Evolutionary conservation across 345 rosid genomes (phyloP).

Genomic region (Moringa oleifera): DNA sequence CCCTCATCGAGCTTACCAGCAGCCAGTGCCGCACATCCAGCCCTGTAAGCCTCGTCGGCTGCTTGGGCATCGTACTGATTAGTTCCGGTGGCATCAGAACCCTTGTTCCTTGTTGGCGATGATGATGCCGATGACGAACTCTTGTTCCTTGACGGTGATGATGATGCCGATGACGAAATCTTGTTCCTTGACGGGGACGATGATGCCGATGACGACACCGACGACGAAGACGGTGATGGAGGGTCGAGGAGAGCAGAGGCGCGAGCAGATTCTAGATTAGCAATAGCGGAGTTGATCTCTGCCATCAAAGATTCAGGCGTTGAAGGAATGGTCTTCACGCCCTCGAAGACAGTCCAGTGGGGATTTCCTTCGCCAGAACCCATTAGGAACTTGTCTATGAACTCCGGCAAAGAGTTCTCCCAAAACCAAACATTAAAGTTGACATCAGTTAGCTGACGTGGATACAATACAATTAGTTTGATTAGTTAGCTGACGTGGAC

Average conservation of each 20-base stretch:
- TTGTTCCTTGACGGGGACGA: constrained; percentile 17
- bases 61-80: constrained; percentile 35
- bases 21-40: constrained; percentile 62
- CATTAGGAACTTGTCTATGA: not conserved
- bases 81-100: constrained; percentile 9
- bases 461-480: too few relatives aligned
- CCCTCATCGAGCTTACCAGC: constrained; percentile 71
- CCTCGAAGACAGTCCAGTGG: constrained; percentile 44
- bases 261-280: constrained; percentile 45
- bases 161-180: constrained; percentile 17
- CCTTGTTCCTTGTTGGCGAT: constrained; percentile 13
- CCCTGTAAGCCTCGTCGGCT: constrained; percentile 64
- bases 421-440: too few relatives aligned
- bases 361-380: not conserved
- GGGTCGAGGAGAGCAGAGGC: constrained; percentile 38
- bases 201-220: too few relatives aligned
- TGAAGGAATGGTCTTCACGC: constrained; percentile 38
- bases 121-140: too few relatives aligned
- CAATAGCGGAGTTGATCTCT: constrained; percentile 50
- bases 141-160: not conserved
- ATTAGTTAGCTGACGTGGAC: too few relatives aligned
- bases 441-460: too few relatives aligned
- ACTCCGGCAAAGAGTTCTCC: too few relatives aligned
- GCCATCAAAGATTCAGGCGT: constrained; percentile 58
- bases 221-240: constrained; percentile 15